Conservation (phyloP, 2,329 filamentous ascomycete genomes). For the Fusarium solani-melongenae region DNA sequence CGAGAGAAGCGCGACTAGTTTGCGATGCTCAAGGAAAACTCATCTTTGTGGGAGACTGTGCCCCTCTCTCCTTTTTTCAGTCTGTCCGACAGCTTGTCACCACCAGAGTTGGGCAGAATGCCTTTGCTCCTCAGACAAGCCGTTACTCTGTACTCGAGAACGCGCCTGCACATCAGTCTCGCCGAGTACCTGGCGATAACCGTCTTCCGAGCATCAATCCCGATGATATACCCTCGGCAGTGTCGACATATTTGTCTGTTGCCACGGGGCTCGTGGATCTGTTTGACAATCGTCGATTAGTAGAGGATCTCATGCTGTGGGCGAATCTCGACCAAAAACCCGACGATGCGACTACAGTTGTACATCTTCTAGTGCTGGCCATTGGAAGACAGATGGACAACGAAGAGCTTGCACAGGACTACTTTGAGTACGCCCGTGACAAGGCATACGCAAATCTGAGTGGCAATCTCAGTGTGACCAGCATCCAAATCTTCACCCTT, state of each 20-base stretch:
- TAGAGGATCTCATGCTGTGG: conserved; percentile 57
- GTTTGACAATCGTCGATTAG: conserved; percentile 55
- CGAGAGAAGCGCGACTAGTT: conserved; percentile 62
- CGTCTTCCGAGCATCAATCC: conserved; percentile 44
- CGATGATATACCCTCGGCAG: conserved; percentile 43
- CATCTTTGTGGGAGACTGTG: conserved; percentile 67
- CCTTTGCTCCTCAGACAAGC: conserved; percentile 63
- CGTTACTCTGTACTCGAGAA: conserved; percentile 63
- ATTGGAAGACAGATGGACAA: conserved; percentile 59
- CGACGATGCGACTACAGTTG: conserved; percentile 53
- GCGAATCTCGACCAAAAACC: conserved; percentile 46
- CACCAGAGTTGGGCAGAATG: conserved; percentile 58
- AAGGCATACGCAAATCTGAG: conserved; percentile 58
- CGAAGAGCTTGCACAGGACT: conserved; percentile 54
- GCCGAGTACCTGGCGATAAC: conserved; percentile 28
- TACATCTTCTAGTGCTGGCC: conserved; percentile 62
- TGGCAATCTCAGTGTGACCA: conserved; percentile 60
- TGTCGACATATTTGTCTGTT: conserved; percentile 52
- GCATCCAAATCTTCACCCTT: conserved; percentile 62
- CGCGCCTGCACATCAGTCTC: conserved; percentile 44
- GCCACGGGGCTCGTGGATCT: conserved; percentile 61
- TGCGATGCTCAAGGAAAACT: conserved; percentile 65
- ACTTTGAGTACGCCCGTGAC: conserved; percentile 62
- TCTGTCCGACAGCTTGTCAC: conserved; percentile 65
- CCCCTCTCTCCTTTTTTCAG: conserved; percentile 66